Conservation (phyloP, 2,329 filamentous ascomycete genomes). For the Phoma sp. region DNA sequence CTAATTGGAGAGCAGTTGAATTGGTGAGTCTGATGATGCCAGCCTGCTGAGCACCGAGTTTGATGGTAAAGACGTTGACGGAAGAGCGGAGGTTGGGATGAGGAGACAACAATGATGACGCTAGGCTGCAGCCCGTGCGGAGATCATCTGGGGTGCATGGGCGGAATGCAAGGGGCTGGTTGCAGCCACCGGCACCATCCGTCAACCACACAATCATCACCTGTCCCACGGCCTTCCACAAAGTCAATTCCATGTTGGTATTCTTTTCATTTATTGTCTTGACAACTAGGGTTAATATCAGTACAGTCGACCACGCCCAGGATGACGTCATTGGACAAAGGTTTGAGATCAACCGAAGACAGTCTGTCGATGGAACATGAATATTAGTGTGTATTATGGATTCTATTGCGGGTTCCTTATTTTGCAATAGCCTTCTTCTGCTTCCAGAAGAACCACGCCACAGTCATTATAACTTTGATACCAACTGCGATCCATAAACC, state of each 20-base stretch:
- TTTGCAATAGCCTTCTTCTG: constrained; percentile 3
- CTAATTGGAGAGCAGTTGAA: background rate
- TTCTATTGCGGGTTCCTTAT: no score
- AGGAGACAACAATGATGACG: constrained; percentile 22
- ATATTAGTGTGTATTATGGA: no score
- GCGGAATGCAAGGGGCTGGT: constrained; percentile 25
- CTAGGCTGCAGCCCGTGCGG: constrained; percentile 21
- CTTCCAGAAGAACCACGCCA: constrained; percentile 17
- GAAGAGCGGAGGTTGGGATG: constrained; percentile 3
- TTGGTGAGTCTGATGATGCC: constrained; percentile 16
- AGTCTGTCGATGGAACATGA: no score
- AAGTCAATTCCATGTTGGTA: background rate
- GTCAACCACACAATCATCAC: background rate
- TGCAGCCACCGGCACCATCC: constrained; percentile 6
- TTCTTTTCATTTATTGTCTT: no score
- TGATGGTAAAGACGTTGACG: constrained; percentile 16
- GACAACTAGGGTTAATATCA: no score
- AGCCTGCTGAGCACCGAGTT: constrained; percentile 34
- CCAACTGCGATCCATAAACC: constrained; percentile 23
- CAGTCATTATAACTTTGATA: constrained; percentile 9
- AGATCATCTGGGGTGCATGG: constrained; percentile 34
- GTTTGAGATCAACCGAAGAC: no score
- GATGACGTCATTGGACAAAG: no score
- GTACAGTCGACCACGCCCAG: no score
- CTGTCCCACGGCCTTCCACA: background rate